phyloP scores from a whole-genome alignment of 768 basidiomycete species.

The Plicaturopsis crispa region DNA sequence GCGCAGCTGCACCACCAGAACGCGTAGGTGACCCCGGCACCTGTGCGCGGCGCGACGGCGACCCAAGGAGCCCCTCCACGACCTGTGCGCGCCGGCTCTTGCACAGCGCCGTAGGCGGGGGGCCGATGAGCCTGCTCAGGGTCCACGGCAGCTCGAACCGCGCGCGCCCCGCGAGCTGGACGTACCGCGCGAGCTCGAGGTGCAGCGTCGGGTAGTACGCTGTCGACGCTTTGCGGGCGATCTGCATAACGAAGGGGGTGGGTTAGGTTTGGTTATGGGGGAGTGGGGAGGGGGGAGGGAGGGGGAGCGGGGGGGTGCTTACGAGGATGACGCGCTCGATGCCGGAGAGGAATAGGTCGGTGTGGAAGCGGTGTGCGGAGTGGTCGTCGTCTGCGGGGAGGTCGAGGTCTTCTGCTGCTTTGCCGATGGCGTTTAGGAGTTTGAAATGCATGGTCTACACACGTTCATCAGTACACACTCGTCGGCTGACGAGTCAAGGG shows the following conservation, averaged over 20 bases:
- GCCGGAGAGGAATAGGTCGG: conserved; percentile 84
- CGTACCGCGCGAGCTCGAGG: conserved; percentile 87
- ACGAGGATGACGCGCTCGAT: conserved; percentile 88
- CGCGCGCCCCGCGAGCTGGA: conserved; percentile 55
- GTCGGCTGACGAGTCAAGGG: neutral
- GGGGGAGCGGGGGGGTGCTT: conserved; percentile 16
- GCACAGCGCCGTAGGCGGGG: conserved; percentile 60
- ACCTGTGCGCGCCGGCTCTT: conserved; percentile 24
- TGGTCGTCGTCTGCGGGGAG: conserved; percentile 61
- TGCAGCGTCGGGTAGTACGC: conserved; percentile 94
- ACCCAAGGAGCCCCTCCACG: conserved; percentile 4
- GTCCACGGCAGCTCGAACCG: conserved; percentile 79
- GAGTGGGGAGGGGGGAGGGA: conserved; percentile 1
- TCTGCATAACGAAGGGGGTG: conserved; percentile 41
- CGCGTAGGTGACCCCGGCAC: conserved; percentile 17
- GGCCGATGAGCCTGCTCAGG: conserved; percentile 69
- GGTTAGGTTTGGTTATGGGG: no score
- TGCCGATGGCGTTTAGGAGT: conserved; percentile 76
- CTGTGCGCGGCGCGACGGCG: conserved; percentile 8
- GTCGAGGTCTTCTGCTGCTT: conserved; percentile 54
- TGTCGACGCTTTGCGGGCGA: conserved; percentile 89
- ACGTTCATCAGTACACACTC: neutral
- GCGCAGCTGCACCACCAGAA: conserved; percentile 11
- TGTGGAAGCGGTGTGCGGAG: conserved; percentile 78
- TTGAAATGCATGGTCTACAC: conserved; percentile 80